Base-by-base conservation (phyloP, 2,329 filamentous ascomycete genomes). In the Trichoderma pleuroti region DNA sequence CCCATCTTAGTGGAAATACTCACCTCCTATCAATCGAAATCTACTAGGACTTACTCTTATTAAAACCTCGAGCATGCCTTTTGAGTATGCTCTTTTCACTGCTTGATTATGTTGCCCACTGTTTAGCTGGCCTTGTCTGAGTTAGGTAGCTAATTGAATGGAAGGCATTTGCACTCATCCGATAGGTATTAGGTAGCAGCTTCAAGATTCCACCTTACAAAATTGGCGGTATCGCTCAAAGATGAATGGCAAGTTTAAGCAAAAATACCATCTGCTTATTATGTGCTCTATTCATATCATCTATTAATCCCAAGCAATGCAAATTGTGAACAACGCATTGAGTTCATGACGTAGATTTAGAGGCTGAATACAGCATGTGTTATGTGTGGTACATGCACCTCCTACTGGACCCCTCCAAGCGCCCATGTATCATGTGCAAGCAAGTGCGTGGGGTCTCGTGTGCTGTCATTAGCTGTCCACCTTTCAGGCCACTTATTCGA, bases 401-500 rank as follows among this genome's bases (percentile, higher is more conserved):
- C 30, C 30, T 34, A 34, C 56, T 59, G 32, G 32, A 59, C 56
- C 56, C 56, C 56, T 59, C 56, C 56, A 52, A 52, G 56, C 39
- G 56, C 56, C 56, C 30, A 59, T 30, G 30, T 30, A 34, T 59
- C 56, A 59, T 34, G 56, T 59, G 56, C 56, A 59, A 34, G 56
- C 56, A 32, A 12, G 5, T 32, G 56, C 56, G 56, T 59, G 56
- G 56, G 56, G 56, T 59, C 56, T 59, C 56, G 56, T 34, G 56
- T 59, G 56, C 56, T 59, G 56, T 59, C 56, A 59, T 59, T 59
- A 59, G 32, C 56, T 59, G 30, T 59, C 56, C 56, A 34, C 56
- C 56, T 59, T 59, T 59, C 56, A 59, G 56, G 56, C 56, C 56
- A 59, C 56, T 59, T 59, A 59, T 59, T 59, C 16, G 56, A 52